These are phyloP conservation scores for Xerocomus nothofagi DNA, from an alignment of 1,284 basidiomycete genomes.

Conservation along the genomic window DNA sequence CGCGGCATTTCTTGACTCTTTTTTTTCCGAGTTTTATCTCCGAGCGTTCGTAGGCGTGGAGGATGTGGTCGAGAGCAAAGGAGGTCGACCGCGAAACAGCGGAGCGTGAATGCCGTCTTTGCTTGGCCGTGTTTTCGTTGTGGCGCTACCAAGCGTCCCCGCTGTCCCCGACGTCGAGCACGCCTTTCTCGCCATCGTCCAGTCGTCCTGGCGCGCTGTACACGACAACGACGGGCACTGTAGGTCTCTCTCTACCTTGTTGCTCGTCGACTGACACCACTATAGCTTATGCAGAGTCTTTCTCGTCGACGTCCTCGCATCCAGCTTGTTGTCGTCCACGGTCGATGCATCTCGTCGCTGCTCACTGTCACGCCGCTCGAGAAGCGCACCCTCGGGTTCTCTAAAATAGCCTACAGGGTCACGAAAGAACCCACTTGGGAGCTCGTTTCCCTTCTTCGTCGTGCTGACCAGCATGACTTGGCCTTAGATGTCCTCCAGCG, in stretches of 20 bases:
- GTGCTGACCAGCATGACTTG: constrained; percentile 3
- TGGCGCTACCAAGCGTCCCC: constrained; percentile 32
- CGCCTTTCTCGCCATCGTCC: not conserved
- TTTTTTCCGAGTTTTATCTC: not conserved
- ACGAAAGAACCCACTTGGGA: constrained; percentile 34
- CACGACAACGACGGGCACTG: not conserved
- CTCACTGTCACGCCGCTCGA: constrained; percentile 22
- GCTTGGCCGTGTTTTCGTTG: constrained; percentile 42
- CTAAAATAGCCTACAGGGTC: constrained; percentile 19
- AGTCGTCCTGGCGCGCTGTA: not conserved
- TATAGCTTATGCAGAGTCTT: constrained; percentile 22
- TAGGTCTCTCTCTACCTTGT: not conserved
- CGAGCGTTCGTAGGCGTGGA: not conserved
- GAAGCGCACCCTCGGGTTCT: constrained; percentile 24
- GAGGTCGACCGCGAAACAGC: constrained; percentile 21
- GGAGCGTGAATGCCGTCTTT: constrained; percentile 32
- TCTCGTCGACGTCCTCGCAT: constrained; percentile 4
- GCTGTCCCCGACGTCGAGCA: constrained; percentile 3
- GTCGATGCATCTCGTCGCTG: constrained; percentile 12
- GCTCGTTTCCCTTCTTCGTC: constrained; percentile 26
- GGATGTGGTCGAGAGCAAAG: constrained; percentile 19
- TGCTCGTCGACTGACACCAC: not conserved
- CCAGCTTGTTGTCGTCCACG: not conserved
- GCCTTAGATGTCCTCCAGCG: constrained; percentile 27
- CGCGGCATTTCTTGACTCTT: constrained; percentile 53